Evolutionary conservation across 176 grass and related monocot genomes (phyloP).

Genomic region (Lolium rigidum): DNA sequence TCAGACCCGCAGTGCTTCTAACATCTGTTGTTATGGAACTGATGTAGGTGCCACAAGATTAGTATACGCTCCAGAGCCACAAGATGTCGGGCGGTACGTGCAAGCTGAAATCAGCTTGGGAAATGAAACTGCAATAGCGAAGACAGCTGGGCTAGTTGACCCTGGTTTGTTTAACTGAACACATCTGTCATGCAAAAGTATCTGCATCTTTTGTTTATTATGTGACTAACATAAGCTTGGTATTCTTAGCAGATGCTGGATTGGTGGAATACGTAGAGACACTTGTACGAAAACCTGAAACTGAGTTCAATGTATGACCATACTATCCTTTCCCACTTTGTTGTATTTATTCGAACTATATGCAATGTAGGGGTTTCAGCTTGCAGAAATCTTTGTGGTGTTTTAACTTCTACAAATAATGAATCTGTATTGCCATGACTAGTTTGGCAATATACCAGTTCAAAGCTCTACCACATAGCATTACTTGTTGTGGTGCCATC

Average conservation of each 20-base stretch:
- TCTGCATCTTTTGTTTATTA: constrained; percentile 29
- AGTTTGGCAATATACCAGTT: constrained; percentile 24
- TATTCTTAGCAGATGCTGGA: constrained; percentile 71
- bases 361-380: background rate
- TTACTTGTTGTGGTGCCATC: background rate
- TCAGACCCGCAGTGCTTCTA: constrained; percentile 28
- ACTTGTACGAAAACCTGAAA: constrained; percentile 74
- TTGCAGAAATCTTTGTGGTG: background rate
- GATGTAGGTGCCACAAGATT: constrained; percentile 72
- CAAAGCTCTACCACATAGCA: background rate
- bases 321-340: constrained; percentile 32
- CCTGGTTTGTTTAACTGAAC: constrained; percentile 61
- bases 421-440: background rate
- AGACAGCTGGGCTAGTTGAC: constrained; percentile 72
- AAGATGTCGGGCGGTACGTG: constrained; percentile 71
- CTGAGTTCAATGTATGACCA: constrained; percentile 78
- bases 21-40: constrained; percentile 30
- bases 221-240: constrained; percentile 28
- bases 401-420: constrained; percentile 6
- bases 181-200: background rate
- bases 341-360: constrained; percentile 18
- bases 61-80: constrained; percentile 76
- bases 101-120: constrained; percentile 73
- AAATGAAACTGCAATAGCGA: constrained; percentile 51
- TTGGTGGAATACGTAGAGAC: constrained; percentile 71